Evolutionary conservation across 371 early-diverging fungal genomes (phyloP).

Genomic region (Mucor racemosus): DNA sequence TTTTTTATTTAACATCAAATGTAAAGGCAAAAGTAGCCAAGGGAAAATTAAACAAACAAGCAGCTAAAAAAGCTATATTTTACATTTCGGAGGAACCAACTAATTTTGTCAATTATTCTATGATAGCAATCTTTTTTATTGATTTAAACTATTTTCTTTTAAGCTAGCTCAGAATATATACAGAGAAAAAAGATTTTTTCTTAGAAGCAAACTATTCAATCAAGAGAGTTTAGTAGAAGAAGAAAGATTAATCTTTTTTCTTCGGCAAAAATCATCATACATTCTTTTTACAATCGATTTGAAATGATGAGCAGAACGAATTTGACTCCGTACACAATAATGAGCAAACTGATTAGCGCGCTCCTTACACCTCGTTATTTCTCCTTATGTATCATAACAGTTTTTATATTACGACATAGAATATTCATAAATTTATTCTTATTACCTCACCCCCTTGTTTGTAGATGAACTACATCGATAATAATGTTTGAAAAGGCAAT

Average conservation of each 20-base stretch:
- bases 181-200: background rate
- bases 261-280: background rate
- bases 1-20: too few relatives aligned
- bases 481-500: background rate
- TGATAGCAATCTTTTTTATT: background rate
- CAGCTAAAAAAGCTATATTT: background rate
- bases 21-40: background rate
- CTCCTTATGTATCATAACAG: background rate
- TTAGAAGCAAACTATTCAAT: background rate
- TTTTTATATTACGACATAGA: background rate
- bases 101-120: background rate
- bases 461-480: background rate
- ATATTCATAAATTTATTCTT: background rate
- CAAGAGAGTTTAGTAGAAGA: background rate
- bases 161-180: background rate
- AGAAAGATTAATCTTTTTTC: background rate
- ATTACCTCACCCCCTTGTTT: background rate
- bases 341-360: background rate
- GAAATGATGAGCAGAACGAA: background rate
- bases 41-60: background rate
- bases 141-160: background rate
- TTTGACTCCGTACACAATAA: background rate
- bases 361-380: background rate
- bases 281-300: constrained; percentile 11
- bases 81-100: background rate